Evolutionary conservation across 345 rosid genomes (phyloP), one percentile per base, ranked within the genome.

Genomic region (Eucalyptus brandiana): DNA sequence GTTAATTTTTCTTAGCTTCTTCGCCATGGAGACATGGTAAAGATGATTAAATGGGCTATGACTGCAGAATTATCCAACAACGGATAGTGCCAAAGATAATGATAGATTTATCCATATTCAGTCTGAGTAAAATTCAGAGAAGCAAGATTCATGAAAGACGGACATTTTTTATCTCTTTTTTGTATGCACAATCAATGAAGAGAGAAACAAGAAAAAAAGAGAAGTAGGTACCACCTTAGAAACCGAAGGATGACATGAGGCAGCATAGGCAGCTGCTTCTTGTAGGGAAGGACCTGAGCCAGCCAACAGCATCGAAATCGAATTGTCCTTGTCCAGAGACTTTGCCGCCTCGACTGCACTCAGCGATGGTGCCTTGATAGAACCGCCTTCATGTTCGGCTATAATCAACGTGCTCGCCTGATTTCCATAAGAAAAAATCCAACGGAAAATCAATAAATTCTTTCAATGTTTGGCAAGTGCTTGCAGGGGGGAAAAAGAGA

Each of bases 301-400:
- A 86, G 99, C 99, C 89, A 98, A 88, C 86, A 97, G 89, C 91
- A 98, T 51, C 12, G 99, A 93, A 87, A 97, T 92, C 11, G 96
- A 90, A 91, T 94, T 94, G 49, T 91, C 95, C 4, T 90, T 91
- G 87, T 94, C 87, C 80, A 97, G 90, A 51, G 91, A 90, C 87
- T 92, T 96, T 3, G 99, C 98, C 5, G 99, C 99, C 91, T 92
- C 96, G 37, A 98, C 93, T 23, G 99, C 97, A 89, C 95, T 95
- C 89, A 97, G 26, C 6, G 96, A 94, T 53, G 94, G 96, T 26
- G 95, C 86, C 91, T 94, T 97, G 90, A 98, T 89, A 6, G 90
- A 90, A 56, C 99, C 99, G 44, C 94, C 94, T 58, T 98, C 97
- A 56, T 96, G 97, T 88, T 98, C 99, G 9, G 93, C 99, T 86